Evolutionary conservation across 306 rosid species (phyloP).

Genomic region (Potentilla sterilis): DNA sequence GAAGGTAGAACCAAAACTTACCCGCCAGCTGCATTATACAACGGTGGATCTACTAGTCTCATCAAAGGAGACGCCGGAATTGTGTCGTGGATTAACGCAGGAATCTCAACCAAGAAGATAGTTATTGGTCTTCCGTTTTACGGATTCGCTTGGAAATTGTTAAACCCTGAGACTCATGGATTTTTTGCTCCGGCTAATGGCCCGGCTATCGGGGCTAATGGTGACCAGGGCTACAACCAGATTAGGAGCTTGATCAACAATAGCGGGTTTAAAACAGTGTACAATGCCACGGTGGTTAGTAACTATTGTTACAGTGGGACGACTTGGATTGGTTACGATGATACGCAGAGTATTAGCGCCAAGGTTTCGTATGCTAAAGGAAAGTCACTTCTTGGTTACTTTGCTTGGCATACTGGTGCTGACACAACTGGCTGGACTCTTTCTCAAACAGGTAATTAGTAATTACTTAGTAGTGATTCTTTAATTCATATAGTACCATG

Average conservation of each 20-base stretch:
- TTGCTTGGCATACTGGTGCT: constrained; percentile 37
- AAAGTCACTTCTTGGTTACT: constrained; percentile 38
- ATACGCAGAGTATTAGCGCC: constrained; percentile 23
- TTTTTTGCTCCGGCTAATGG: constrained; percentile 38
- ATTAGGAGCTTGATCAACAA: constrained; percentile 29
- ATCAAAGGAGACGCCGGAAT: constrained; percentile 20
- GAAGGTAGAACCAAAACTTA: constrained; percentile 19
- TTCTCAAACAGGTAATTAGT: constrained; percentile 12
- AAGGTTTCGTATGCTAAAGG: constrained; percentile 39
- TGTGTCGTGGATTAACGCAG: constrained; percentile 24
- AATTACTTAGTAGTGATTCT: no score
- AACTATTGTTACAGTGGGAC: constrained; percentile 33
- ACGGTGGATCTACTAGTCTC: constrained; percentile 1
- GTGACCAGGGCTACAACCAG: constrained; percentile 16
- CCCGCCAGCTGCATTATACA: constrained; percentile 34
- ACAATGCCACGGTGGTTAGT: constrained; percentile 15
- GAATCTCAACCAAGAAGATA: constrained; percentile 27
- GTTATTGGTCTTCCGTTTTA: constrained; percentile 39
- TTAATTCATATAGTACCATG: no score
- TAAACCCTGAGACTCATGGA: constrained; percentile 14
- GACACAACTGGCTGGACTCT: constrained; percentile 24
- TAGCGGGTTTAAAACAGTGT: constrained; percentile 17
- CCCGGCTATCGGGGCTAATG: constrained; percentile 12
- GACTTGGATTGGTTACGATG: constrained; percentile 47
- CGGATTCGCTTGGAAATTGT: constrained; percentile 35